Percentiles rank a stretch among this genome's conserved stretches.
phyloP scores from a whole-genome alignment of 139 green algal genomes.

The Zygnema cylindricum region DNA sequence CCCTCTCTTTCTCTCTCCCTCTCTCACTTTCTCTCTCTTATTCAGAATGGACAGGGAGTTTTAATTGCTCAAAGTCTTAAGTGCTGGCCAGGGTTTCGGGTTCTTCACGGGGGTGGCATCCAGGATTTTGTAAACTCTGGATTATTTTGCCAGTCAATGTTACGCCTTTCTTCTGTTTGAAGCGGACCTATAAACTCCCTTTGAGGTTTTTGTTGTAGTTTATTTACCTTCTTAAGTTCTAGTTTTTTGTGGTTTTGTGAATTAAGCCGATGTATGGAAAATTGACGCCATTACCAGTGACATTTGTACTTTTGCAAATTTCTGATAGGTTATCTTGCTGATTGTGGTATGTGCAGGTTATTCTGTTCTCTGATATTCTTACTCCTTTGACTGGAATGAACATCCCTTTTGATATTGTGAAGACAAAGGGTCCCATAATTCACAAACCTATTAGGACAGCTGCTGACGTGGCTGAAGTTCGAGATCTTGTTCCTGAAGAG shows the following conservation, averaged over 20 bases:
- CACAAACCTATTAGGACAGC: slow-evolving; percentile 68
- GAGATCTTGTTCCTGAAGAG: slow-evolving; percentile 58
- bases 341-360: slow-evolving; percentile 50
- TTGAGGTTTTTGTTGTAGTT: not conserved
- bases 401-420: slow-evolving; percentile 82
- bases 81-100: too few species aligned
- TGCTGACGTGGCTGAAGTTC: slow-evolving; percentile 78
- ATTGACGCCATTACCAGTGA: not conserved
- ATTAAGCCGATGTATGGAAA: not conserved
- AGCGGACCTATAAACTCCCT: not conserved
- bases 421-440: slow-evolving; percentile 78
- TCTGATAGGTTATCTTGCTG: not conserved
- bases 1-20: too few species aligned
- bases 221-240: not conserved
- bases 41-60: too few species aligned
- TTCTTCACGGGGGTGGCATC: too few species aligned
- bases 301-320: not conserved
- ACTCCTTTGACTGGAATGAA: slow-evolving; percentile 80
- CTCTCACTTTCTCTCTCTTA: too few species aligned
- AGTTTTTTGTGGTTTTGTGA: too few species aligned
- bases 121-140: not conserved
- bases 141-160: not conserved
- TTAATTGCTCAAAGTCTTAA: too few species aligned
- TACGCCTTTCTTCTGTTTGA: not conserved
- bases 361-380: slow-evolving; percentile 79